Base-by-base conservation (phyloP, 2,329 filamentous ascomycete species). In the Aspergillus ruber region DNA sequence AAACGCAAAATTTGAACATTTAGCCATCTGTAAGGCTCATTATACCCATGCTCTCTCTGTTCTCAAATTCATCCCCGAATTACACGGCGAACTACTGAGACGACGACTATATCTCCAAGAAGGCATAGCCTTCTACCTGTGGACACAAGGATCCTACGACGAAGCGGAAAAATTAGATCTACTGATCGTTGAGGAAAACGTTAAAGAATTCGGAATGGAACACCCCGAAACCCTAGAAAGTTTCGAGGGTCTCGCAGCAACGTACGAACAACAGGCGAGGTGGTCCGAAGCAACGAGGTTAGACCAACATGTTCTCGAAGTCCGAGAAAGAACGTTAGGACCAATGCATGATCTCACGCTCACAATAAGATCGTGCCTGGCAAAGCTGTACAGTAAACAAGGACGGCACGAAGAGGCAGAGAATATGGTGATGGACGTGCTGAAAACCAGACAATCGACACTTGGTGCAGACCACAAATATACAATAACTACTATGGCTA, bases 391-490 rank as follows among this genome's bases (percentile, higher is more conserved):
- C 17, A 25, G 33, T 25, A 47, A 44, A 33, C 57, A 56, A 50
- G 52, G 51, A 6, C 50, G 47, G 8, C 47, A 46, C 2, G 17
- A 47, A 27, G 47, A 55, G 35, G 56, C 59, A 1, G 53, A 57
- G 45, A 21, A 36, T 7, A 43, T 60, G 15, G 33, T 41, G 5
- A 9, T 45, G 20, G 46, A 56, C 35, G 56, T 56, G 3, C 40
- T 56, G 39, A 56, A 59, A 39, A 50, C 20, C 3, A 45, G 47
- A 8, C 56, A 52, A 47, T 46, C 46, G 25, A 38, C 46, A 29
- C 53, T 54, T 9, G 57, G 55, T 2, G 38, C 25, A 17, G 54
- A 59, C 5, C 48, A 56, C 50, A 52, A 50, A 8, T 27, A 49
- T 10, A 54, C 54, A 6, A 42, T 59, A 25, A 40, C 38, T 21